Conservation (phyloP, 2,329 filamentous ascomycete genomes). For the Trichophyton verrucosum region DNA sequence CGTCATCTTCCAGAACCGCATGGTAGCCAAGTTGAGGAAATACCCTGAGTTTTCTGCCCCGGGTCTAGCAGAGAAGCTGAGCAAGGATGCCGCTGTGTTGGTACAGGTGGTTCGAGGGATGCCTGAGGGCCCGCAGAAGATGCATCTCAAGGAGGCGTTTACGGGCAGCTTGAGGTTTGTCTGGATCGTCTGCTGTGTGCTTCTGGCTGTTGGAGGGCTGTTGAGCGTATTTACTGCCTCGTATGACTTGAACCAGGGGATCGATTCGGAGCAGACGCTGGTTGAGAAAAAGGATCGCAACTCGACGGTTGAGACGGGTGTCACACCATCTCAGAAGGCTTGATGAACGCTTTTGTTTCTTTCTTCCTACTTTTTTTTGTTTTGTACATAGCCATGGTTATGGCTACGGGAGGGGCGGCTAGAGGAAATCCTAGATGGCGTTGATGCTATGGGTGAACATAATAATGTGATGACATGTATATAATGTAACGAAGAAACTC, state of each 20-base stretch:
- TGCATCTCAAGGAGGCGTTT: conserved; percentile 41
- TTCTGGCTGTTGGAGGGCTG: conserved; percentile 41
- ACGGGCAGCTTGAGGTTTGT: conserved; percentile 43
- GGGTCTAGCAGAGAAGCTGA: conserved; percentile 35
- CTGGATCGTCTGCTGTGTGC: conserved; percentile 44
- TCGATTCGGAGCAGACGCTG: conserved; percentile 40
- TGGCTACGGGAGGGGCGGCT: too few species aligned
- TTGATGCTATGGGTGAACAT: too few species aligned
- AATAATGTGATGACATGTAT: too few species aligned
- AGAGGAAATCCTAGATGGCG: too few species aligned
- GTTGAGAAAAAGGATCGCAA: conserved; percentile 23
- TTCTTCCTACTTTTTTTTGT: background rate
- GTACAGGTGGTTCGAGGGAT: conserved; percentile 48
- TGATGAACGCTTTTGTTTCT: background rate
- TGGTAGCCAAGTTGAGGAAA: conserved; percentile 39
- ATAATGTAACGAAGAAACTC: too few species aligned
- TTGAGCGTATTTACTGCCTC: conserved; percentile 42
- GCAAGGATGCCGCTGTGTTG: conserved; percentile 46
- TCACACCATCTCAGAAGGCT: background rate
- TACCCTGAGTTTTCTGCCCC: conserved; percentile 38
- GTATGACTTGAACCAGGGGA: conserved; percentile 36
- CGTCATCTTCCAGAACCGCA: conserved; percentile 57
- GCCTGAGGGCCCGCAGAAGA: conserved; percentile 30
- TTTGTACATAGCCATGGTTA: too few species aligned
- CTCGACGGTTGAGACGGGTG: background rate